A percentile compares a stretch with the other conserved stretches of the same genome.
Conservation (phyloP, 78 protist genomes). For the Monosiga brevicollis region DNA sequence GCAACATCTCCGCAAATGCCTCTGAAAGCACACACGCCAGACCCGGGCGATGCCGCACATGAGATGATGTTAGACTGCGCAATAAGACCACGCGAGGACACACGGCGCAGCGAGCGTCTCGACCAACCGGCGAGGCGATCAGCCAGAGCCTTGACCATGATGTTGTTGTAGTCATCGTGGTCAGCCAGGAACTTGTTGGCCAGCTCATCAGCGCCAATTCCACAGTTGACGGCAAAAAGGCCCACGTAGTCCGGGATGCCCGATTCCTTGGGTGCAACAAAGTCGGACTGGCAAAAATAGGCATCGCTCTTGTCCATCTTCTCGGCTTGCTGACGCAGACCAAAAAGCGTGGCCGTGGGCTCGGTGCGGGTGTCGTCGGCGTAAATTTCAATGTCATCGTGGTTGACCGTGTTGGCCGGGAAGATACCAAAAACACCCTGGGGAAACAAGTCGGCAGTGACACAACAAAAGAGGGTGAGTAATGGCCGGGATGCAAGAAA, state of each 20-base stretch:
- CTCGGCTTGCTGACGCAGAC: conserved; percentile 91
- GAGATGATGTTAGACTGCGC: no score
- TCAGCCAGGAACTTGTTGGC: conserved; percentile 28
- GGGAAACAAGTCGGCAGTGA: no score
- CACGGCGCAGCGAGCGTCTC: neutral
- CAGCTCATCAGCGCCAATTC: conserved; percentile 80
- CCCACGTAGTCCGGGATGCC: conserved; percentile 83
- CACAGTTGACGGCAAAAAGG: conserved; percentile 72
- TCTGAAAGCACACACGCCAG: neutral
- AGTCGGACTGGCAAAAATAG: conserved; percentile 82
- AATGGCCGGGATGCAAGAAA: no score
- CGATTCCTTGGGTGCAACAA: conserved; percentile 74
- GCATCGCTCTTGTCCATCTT: conserved; percentile 44
- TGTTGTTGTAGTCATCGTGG: conserved; percentile 78
- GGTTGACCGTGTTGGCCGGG: conserved; percentile 81
- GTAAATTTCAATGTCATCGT: conserved; percentile 83
- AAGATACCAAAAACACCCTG: conserved; percentile 73
- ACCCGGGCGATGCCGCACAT: neutral
- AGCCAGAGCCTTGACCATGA: conserved; percentile 90
- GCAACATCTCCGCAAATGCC: conserved; percentile 82
- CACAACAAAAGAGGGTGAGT: no score
- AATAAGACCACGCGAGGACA: neutral
- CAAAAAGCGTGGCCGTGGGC: conserved; percentile 31
- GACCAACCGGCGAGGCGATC: conserved; percentile 74
- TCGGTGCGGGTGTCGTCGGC: conserved; percentile 60